These are phyloP conservation scores for Seiridium unicorne DNA, from an alignment of 2,329 filamentous ascomycete species.

Conservation along the genomic window DNA sequence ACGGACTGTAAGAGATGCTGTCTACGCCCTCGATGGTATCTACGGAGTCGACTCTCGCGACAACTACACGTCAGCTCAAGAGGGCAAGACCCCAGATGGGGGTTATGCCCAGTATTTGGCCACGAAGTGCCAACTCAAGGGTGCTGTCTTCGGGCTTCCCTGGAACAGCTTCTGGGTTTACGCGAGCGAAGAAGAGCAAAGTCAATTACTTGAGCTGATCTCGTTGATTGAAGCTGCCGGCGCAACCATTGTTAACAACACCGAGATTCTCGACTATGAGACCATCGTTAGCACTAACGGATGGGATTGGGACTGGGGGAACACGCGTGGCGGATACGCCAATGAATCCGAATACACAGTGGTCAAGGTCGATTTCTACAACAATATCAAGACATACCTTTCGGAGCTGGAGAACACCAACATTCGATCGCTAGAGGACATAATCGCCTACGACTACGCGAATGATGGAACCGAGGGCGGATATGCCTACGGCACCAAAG, in stretches of 20 bases:
- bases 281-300: conserved; percentile 62
- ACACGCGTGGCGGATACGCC: conserved; percentile 22
- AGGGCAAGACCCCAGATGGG: conserved; percentile 48
- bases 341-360: conserved; percentile 4
- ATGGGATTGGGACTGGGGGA: conserved; percentile 75
- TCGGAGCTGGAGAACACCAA: conserved; percentile 58
- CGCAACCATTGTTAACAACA: conserved; percentile 66
- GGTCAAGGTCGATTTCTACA: conserved; percentile 6
- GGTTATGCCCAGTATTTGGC: conserved; percentile 60
- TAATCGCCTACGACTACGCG: conserved; percentile 63
- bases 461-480: conserved; percentile 69
- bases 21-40: conserved; percentile 65
- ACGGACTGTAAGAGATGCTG: conserved; percentile 67
- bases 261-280: conserved; percentile 63
- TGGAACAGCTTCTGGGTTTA: conserved; percentile 71
- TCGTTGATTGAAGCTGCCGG: conserved; percentile 57
- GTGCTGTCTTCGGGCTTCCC: conserved; percentile 67
- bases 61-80: conserved; percentile 63
- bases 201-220: conserved; percentile 35
- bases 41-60: conserved; percentile 62
- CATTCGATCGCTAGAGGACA: conserved; percentile 59
- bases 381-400: conserved; percentile 2
- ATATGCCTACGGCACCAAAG: conserved; percentile 43
- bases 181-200: conserved; percentile 53
- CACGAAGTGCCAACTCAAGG: conserved; percentile 51